Base-by-base conservation (phyloP, 176 grass and related monocot species). In the Alopecurus myosuroides region DNA sequence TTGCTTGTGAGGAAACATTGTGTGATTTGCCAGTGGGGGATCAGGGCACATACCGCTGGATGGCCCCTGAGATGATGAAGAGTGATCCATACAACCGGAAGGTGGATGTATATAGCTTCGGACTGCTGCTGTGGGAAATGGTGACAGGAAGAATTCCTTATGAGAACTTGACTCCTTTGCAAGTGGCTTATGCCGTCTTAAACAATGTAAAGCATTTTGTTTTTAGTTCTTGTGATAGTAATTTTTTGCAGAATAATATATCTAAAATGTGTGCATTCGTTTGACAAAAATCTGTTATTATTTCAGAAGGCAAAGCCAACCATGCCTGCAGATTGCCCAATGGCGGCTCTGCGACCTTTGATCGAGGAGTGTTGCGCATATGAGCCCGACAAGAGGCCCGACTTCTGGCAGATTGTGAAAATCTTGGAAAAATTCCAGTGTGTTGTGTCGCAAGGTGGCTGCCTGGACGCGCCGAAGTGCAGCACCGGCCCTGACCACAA, bases 341-440 rank as follows among this genome's bases (percentile, higher is more conserved):
- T 65, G 3, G 69, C 86, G 0, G 70, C 61, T n/a, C 70, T 99
- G 1, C 76, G 58, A 36, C 64, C 88, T 2, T 75, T 99, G 74
- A 97, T 99, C 3, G 97, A 99, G 82, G 78, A 89, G 77, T 99
- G 97, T 20, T 99, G 97, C 29, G 28, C 86, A 4, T 85, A 91
- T 80, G 81, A 92, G 66, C 86, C 97, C 7, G 86, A 92, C 18
- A 97, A 92, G 77, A 92, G 97, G 79, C 97, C 94, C 0, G 94
- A 99, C 31, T 99, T 97, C 76, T 99, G 97, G 97, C 88, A 94
- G 74, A 91, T 97, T 9, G 94, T 97, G 36, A 81, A 94, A 89
- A 80, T 86, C 25, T 76, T 99, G 48, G 97, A 97, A 25, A 88
- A 97, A 7, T 91, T 79, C 18, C 77, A 94, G 35, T 84, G 78